phyloP scores from a whole-genome alignment of 2,329 filamentous ascomycete genomes.

The Aspergillus sp. region DNA sequence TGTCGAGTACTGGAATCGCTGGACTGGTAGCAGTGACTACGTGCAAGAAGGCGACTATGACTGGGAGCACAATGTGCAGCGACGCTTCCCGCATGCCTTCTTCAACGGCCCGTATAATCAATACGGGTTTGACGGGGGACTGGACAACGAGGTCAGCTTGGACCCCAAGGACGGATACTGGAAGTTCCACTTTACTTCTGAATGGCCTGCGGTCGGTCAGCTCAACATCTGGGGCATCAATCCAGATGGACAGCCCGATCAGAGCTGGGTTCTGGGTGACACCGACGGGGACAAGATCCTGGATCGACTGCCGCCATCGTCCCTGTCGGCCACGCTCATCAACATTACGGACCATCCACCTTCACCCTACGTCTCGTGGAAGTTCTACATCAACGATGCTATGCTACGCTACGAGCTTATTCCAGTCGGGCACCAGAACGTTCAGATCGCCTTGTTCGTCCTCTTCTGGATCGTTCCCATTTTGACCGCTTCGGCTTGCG shows the following conservation, averaged over 20 bases:
- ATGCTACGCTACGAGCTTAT: background rate
- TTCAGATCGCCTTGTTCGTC: slow-evolving; percentile 55
- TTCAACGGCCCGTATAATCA: slow-evolving; percentile 63
- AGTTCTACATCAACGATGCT: slow-evolving; percentile 54
- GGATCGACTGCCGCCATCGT: slow-evolving; percentile 62
- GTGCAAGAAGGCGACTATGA: slow-evolving; percentile 59
- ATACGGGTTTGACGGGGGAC: slow-evolving; percentile 62
- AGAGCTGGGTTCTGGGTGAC: slow-evolving; percentile 60
- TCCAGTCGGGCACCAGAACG: background rate
- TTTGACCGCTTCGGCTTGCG: slow-evolving; percentile 48
- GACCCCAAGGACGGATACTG: slow-evolving; percentile 50
- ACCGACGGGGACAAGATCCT: slow-evolving; percentile 60
- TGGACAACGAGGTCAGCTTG: slow-evolving; percentile 54
- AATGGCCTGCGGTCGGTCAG: slow-evolving; percentile 63
- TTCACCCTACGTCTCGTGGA: slow-evolving; percentile 56
- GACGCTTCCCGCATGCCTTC: slow-evolving; percentile 62
- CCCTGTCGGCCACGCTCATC: slow-evolving; percentile 54
- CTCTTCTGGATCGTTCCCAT: slow-evolving; percentile 56
- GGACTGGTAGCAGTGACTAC: slow-evolving; percentile 61
- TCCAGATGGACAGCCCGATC: slow-evolving; percentile 60
- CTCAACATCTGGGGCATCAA: slow-evolving; percentile 68
- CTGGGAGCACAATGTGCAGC: slow-evolving; percentile 34
- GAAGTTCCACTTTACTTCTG: slow-evolving; percentile 61
- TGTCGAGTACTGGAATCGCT: slow-evolving; percentile 62
- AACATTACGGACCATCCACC: slow-evolving; percentile 60